Conservation (phyloP, 768 basidiomycete species). For the Agrocybe praecox region DNA sequence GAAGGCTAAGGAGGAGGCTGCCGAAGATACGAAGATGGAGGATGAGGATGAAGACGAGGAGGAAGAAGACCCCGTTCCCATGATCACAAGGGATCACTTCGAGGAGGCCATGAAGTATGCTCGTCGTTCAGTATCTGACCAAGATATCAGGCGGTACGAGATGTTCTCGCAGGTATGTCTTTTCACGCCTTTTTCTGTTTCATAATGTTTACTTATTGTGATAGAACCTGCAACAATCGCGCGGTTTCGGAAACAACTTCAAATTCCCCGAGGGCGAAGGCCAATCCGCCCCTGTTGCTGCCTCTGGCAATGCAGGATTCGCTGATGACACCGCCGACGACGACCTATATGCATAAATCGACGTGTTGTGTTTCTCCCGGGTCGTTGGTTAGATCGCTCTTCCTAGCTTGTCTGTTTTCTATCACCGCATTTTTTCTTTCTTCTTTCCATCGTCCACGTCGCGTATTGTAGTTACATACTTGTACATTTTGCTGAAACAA, state of each 20-base stretch:
- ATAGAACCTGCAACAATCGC: constrained; percentile 87
- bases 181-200: constrained; percentile 1
- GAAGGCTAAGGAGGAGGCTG: constrained; percentile 76
- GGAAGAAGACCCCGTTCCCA: constrained; percentile 88
- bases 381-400: background rate
- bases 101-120: constrained; percentile 99
- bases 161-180: constrained; percentile 87
- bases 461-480: constrained; percentile 3
- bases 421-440: constrained; percentile 3
- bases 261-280: constrained; percentile 89
- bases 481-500: background rate
- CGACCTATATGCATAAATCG: constrained; percentile 79
- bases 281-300: constrained; percentile 38
- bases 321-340: constrained; percentile 87
- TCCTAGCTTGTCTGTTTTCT: constrained; percentile 6
- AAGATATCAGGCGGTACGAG: constrained; percentile 97
- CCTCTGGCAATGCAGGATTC: constrained; percentile 73
- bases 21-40: constrained; percentile 68
- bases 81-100: constrained; percentile 91
- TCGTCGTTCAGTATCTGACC: constrained; percentile 94
- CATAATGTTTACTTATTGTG: constrained; percentile 4
- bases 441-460: background rate
- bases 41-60: constrained; percentile 76
- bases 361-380: background rate
- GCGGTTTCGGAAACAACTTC: constrained; percentile 93